Evolutionary conservation across 495 filamentous ascomycete species (phyloP).

Genomic region (Aspergillus sclerotiicarbonarius): DNA sequence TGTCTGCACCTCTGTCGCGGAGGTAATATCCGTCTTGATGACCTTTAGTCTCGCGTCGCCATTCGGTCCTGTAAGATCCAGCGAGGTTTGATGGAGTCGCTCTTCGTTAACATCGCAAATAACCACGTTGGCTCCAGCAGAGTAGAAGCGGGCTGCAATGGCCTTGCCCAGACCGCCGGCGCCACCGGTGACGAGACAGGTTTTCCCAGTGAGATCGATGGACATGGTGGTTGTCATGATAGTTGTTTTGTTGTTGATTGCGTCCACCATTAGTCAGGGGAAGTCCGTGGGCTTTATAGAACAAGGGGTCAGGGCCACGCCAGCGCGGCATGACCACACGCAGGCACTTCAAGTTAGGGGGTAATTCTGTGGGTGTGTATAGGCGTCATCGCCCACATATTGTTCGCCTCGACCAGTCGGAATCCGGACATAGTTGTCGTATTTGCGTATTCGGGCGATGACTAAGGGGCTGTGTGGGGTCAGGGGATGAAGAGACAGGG

Average conservation of each 20-base stretch:
- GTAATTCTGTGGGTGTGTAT: background rate
- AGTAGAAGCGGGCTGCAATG: constrained; percentile 44
- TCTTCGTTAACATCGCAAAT: constrained; percentile 45
- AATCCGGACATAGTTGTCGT: background rate
- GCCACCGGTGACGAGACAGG: constrained; percentile 67
- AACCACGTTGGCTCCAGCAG: constrained; percentile 46
- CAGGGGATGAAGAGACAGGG: background rate
- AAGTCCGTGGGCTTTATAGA: constrained; percentile 9
- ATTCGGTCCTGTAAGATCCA: constrained; percentile 25
- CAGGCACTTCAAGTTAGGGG: background rate
- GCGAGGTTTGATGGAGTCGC: constrained; percentile 42
- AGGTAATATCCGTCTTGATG: constrained; percentile 43
- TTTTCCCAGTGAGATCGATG: constrained; percentile 33
- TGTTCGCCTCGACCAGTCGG: background rate
- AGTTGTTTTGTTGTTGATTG: background rate
- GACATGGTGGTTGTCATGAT: background rate
- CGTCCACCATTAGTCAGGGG: constrained; percentile 5
- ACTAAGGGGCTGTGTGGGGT: background rate
- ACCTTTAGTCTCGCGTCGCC: constrained; percentile 34
- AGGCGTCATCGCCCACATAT: background rate
- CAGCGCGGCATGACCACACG: too few relatives aligned
- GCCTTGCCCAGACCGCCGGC: constrained; percentile 57
- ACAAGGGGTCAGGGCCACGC: background rate
- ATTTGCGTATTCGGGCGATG: constrained; percentile 2
- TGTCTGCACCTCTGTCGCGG: constrained; percentile 28